These are phyloP conservation scores for Lasiosphaeria ovina DNA, from an alignment of 495 filamentous ascomycete genomes.

Conservation along the genomic window DNA sequence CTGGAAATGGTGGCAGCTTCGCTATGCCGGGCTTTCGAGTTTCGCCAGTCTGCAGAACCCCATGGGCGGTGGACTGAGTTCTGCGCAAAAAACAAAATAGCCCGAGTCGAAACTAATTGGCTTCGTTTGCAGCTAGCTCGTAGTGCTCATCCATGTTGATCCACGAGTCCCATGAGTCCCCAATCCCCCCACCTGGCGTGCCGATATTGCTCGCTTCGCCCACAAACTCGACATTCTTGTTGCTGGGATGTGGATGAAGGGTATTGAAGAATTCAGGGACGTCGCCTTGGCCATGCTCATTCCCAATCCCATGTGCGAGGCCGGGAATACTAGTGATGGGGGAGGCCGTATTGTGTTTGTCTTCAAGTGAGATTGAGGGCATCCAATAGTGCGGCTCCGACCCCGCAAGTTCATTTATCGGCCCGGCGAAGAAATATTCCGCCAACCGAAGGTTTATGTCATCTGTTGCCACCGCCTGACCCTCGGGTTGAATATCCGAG, in stretches of 20 bases:
- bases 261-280: background rate
- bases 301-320: too few species aligned
- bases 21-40: too few species aligned
- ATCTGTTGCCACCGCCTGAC: conserved; percentile 14
- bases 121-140: background rate
- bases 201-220: background rate
- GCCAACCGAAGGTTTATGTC: background rate
- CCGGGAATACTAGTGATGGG: too few species aligned
- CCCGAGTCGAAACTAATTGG: too few species aligned
- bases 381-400: too few species aligned
- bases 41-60: too few species aligned
- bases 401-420: too few species aligned
- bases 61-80: too few species aligned
- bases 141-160: background rate
- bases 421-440: background rate
- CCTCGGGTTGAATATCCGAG: background rate
- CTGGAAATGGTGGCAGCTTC: too few species aligned
- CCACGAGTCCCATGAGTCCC: background rate
- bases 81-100: too few species aligned
- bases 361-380: too few species aligned
- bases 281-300: background rate
- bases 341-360: too few species aligned
- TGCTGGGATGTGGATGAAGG: background rate
- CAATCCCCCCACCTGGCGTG: background rate
- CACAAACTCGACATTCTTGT: background rate